Evolutionary conservation across 371 early-diverging fungal genomes (phyloP).

Genomic region (Actinomucor elegans): DNA sequence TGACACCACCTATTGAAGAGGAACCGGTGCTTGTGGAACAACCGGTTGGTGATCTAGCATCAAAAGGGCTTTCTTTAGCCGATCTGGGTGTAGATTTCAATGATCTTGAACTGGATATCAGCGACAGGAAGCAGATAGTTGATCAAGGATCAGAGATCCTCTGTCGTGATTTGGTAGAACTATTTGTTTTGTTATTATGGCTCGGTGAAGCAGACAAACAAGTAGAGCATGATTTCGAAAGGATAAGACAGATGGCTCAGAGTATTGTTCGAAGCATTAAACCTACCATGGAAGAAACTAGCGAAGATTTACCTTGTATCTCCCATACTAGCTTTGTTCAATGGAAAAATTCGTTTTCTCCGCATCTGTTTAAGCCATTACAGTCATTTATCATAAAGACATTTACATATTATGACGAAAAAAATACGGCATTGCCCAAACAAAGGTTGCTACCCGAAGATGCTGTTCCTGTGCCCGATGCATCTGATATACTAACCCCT

Average conservation of each 20-base stretch:
- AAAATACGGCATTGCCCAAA: constrained; percentile 2
- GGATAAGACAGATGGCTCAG: constrained; percentile 1
- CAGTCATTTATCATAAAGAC: constrained; percentile 49
- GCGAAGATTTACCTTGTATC: constrained; percentile 13
- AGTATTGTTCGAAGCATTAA: constrained; percentile 13
- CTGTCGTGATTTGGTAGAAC: constrained; percentile 29
- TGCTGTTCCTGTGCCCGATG: constrained; percentile 21
- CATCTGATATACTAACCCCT: constrained; percentile 39
- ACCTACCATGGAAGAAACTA: constrained; percentile 1
- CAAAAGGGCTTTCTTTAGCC: constrained; percentile 31
- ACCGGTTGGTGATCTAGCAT: neutral
- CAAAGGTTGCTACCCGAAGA: constrained; percentile 16
- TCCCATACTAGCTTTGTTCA: constrained; percentile 23
- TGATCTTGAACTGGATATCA: constrained; percentile 27
- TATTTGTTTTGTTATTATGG: constrained; percentile 39
- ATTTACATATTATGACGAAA: constrained; percentile 28
- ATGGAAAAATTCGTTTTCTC: constrained; percentile 49
- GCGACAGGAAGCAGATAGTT: neutral
- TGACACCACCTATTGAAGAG: neutral
- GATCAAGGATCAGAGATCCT: constrained; percentile 19
- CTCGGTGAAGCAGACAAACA: constrained; percentile 30
- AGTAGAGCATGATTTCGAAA: neutral
- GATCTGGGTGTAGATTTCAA: constrained; percentile 44
- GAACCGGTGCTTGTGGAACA: neutral
- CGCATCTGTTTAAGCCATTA: constrained; percentile 47